Evolutionary conservation across 371 early-diverging fungal species (phyloP), one percentile per base, ranked within the genome.

Genomic region (Mucor irregularis): DNA sequence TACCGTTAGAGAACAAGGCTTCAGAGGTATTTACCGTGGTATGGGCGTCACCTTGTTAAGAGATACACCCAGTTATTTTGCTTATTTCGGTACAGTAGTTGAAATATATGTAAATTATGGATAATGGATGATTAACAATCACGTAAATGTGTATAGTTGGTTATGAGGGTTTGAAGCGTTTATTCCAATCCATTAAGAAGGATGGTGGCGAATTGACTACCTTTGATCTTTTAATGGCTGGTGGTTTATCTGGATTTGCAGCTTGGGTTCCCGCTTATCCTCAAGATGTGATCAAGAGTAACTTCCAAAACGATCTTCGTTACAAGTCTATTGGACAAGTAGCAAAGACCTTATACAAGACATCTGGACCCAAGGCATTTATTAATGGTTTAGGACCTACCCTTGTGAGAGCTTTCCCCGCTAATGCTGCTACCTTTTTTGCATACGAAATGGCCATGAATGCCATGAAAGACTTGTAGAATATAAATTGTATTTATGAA

Each of bases 211-310:
- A 54, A 25, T 37, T 85, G n/a, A 69, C 67, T 1, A 77, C 78
- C 0, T 35, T 76, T 24, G 91, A 92, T 58, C 71, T 92, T 53
- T 71, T 93, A 46, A 58, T 93, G 66, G 88, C 92, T 10, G 95
- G 95, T 53, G 94, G 93, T 40, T 63, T 87, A 35, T 90, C 93
- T 14, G 95, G 95, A 24, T 82, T 90, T 46, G 86, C 80, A 34
- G 90, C 92, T 21, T 94, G 95, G 95, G 66, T 94, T 13, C 86
- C 90, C 2, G 90, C 91, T 24, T 93, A 91, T 64, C 95, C 95
- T 26, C 92, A 92, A 65, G 95, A 94, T 65, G 92, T 94, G 17
- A 76, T 94, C 64, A 94, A 94, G 70, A 88, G 88, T 53, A 78
- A 86, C 26, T 84, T 89, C 71, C 91, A 93, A 68, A 88, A 79